phyloP scores from a whole-genome alignment of 2,329 filamentous ascomycete species.

The Dendryphion nanum region DNA sequence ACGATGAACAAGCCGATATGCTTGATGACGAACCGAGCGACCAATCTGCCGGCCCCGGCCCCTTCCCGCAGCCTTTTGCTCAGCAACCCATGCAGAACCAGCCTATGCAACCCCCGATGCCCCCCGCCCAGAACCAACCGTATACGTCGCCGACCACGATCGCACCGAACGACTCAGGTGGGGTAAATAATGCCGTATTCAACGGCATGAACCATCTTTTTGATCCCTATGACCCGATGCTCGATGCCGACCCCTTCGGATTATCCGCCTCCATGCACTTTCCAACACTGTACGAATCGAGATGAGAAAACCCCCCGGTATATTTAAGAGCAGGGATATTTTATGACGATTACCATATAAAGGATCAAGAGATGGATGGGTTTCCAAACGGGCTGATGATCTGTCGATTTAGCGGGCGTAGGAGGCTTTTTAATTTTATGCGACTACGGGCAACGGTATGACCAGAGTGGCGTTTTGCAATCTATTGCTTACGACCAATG shows the following conservation, averaged over 20 bases:
- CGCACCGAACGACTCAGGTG: slow-evolving; percentile 26
- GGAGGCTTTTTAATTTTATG: too few species aligned
- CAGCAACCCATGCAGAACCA: slow-evolving; percentile 31
- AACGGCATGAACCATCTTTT: slow-evolving; percentile 54
- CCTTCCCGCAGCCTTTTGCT: slow-evolving; percentile 51
- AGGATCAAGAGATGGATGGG: too few species aligned
- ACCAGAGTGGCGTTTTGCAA: too few species aligned
- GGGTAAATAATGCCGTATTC: slow-evolving; percentile 34
- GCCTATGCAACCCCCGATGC: slow-evolving; percentile 39
- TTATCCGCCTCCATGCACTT: slow-evolving; percentile 95
- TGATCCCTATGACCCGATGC: slow-evolving; percentile 77
- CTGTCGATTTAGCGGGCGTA: too few species aligned
- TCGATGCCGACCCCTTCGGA: slow-evolving; percentile 92
- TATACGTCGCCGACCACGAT: slow-evolving; percentile 33
- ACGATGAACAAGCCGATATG: slow-evolving; percentile 86
- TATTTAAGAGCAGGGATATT: too few species aligned
- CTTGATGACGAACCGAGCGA: slow-evolving; percentile 70
- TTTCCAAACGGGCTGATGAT: too few species aligned
- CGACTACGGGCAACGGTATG: too few species aligned
- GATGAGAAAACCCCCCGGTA: too few species aligned
- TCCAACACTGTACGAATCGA: slow-evolving; percentile 66
- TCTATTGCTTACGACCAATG: too few species aligned
- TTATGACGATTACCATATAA: too few species aligned
- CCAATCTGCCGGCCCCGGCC: slow-evolving; percentile 68
- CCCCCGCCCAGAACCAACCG: slow-evolving; percentile 34